Conservation (phyloP, 371 early-diverging fungal species). For the Funneliformis caledonium region DNA sequence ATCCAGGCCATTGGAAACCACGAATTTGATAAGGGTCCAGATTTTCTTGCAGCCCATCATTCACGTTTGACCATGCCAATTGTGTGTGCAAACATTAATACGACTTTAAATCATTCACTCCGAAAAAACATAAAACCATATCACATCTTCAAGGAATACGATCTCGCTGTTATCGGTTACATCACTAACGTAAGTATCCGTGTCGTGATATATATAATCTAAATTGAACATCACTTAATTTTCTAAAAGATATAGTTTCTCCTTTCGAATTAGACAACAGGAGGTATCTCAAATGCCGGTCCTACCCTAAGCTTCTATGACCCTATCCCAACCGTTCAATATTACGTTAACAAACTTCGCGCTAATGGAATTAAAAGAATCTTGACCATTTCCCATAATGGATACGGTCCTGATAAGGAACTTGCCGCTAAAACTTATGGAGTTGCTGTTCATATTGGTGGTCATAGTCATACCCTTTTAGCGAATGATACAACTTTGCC, state of each 20-base stretch:
- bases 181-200: slow-evolving; percentile 56
- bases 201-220: background rate
- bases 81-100: slow-evolving; percentile 68
- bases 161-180: slow-evolving; percentile 67
- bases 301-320: slow-evolving; percentile 52
- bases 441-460: slow-evolving; percentile 70
- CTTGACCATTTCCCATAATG: slow-evolving; percentile 71
- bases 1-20: slow-evolving; percentile 70
- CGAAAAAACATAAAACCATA: slow-evolving; percentile 64
- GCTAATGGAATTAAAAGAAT: slow-evolving; percentile 65
- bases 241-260: background rate
- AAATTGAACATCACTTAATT: background rate
- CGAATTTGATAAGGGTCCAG: slow-evolving; percentile 72
- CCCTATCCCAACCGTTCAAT: slow-evolving; percentile 60
- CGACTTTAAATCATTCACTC: slow-evolving; percentile 50
- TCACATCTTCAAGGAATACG: slow-evolving; percentile 63
- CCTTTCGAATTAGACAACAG: slow-evolving; percentile 48
- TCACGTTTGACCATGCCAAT: slow-evolving; percentile 63
- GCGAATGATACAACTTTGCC: slow-evolving; percentile 46
- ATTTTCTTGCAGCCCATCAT: slow-evolving; percentile 56
- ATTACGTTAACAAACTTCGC: slow-evolving; percentile 61
- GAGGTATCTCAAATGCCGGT: slow-evolving; percentile 61
- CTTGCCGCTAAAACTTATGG: slow-evolving; percentile 62
- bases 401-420: slow-evolving; percentile 64
- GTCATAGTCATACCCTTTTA: slow-evolving; percentile 73